Conservation (phyloP, 1,284 basidiomycete species). For the Coniferiporia sulphurascens region DNA sequence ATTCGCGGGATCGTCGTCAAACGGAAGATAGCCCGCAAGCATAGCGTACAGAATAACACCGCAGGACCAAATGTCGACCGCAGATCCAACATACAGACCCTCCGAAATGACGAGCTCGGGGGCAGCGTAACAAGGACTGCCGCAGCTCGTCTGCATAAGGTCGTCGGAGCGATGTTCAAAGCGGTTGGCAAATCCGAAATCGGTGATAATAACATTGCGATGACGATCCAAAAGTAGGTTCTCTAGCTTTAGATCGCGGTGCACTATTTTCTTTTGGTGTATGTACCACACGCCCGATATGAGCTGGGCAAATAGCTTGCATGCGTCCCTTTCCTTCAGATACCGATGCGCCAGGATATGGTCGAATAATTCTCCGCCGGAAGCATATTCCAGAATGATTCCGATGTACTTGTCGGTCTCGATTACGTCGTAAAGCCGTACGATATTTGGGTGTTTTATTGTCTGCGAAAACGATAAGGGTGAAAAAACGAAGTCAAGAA, state of each 20-base stretch:
- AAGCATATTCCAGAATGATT: constrained; percentile 98
- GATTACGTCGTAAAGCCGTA: constrained; percentile 96
- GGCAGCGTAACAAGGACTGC: constrained; percentile 96
- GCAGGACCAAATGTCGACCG: constrained; percentile 99
- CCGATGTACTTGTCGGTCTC: constrained; percentile 99
- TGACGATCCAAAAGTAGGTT: constrained; percentile 96
- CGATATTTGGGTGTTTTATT: constrained; percentile 97
- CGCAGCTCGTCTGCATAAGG: constrained; percentile 98
- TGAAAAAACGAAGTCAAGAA: not conserved
- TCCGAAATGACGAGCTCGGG: constrained; percentile 99
- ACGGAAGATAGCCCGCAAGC: constrained; percentile 99
- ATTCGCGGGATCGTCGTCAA: constrained; percentile 98
- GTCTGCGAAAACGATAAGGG: constrained; percentile 44
- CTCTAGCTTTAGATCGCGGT: constrained; percentile 98
- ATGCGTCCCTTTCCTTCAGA: constrained; percentile 92
- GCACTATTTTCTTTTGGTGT: constrained; percentile 98
- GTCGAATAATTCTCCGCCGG: constrained; percentile 97
- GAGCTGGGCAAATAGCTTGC: constrained; percentile 96
- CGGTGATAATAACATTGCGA: constrained; percentile 98
- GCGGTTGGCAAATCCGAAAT: constrained; percentile 98
- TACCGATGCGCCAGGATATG: constrained; percentile 98
- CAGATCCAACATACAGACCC: constrained; percentile 95
- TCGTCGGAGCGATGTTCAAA: constrained; percentile 91
- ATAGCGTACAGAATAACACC: constrained; percentile 99
- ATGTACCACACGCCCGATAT: constrained; percentile 99